Evolutionary conservation across 2,329 filamentous ascomycete genomes (phyloP).

Genomic region (Dactylonectria macrodidyma): DNA sequence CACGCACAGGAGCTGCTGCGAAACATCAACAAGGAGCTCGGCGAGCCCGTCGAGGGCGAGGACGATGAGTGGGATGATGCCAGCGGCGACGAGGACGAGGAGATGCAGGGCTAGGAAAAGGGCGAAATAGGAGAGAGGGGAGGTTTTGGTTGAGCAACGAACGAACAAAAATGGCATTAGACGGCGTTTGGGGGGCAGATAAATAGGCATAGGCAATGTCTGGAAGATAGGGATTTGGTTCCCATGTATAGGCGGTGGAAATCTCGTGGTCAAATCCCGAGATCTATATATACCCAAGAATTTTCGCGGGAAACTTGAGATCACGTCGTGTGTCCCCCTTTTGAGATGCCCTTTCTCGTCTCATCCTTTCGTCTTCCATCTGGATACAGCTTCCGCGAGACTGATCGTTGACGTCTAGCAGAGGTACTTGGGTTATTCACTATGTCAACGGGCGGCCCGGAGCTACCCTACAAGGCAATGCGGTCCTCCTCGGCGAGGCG

Average conservation of each 20-base stretch:
- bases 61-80: slow-evolving; percentile 71
- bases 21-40: slow-evolving; percentile 75
- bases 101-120: slow-evolving; percentile 63
- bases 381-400: background rate
- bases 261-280: slow-evolving; percentile 34
- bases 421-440: no score
- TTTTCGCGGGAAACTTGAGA: slow-evolving; percentile 19
- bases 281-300: slow-evolving; percentile 41
- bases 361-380: slow-evolving; percentile 16
- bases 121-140: slow-evolving; percentile 39
- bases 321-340: background rate
- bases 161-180: slow-evolving; percentile 32
- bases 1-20: slow-evolving; percentile 81
- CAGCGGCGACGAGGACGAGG: slow-evolving; percentile 69
- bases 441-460: no score
- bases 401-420: no score
- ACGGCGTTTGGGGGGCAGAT: slow-evolving; percentile 43
- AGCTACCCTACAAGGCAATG: no score
- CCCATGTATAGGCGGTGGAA: slow-evolving; percentile 38
- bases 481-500: no score
- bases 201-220: slow-evolving; percentile 37
- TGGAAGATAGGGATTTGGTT: slow-evolving; percentile 37
- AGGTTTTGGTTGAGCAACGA: slow-evolving; percentile 23
- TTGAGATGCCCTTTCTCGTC: slow-evolving; percentile 8
- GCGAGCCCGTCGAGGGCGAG: slow-evolving; percentile 69